Evolutionary conservation across 345 rosid genomes (phyloP).

Genomic region (Gossypioides kirkii): DNA sequence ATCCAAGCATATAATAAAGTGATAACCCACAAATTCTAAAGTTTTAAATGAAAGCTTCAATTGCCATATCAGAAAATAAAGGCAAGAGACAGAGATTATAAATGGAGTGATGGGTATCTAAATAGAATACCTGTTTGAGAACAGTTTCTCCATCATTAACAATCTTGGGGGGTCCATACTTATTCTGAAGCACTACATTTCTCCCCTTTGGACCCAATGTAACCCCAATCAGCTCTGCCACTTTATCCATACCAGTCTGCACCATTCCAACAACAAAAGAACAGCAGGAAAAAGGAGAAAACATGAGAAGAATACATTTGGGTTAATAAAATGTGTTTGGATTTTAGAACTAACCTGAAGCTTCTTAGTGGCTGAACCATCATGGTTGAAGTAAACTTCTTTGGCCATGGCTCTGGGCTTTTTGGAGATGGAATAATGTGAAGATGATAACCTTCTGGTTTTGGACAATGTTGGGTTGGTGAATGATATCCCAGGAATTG

Average conservation of each 20-base stretch:
- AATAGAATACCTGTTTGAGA: constrained; percentile 60
- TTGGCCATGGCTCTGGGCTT: constrained; percentile 56
- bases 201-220: constrained; percentile 96
- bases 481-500: constrained; percentile 54
- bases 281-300: not conserved
- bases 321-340: not conserved
- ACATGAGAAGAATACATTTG: not conserved
- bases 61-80: not conserved
- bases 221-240: constrained; percentile 83
- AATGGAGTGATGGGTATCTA: not conserved
- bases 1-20: not conserved
- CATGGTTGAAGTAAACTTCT: constrained; percentile 77
- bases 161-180: constrained; percentile 92
- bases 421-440: constrained; percentile 19
- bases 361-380: constrained; percentile 76
- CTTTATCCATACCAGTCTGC: constrained; percentile 79
- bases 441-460: constrained; percentile 24
- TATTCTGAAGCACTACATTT: constrained; percentile 83
- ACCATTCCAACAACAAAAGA: constrained; percentile 15
- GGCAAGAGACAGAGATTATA: not conserved
- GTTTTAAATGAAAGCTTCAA: not conserved
- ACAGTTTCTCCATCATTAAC: constrained; percentile 96
- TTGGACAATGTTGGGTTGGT: constrained; percentile 22
- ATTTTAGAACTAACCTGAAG: constrained; percentile 49
- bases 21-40: not conserved